phyloP scores from a whole-genome alignment of 177 flowering plant genomes.

The Vitis hybrid region DNA sequence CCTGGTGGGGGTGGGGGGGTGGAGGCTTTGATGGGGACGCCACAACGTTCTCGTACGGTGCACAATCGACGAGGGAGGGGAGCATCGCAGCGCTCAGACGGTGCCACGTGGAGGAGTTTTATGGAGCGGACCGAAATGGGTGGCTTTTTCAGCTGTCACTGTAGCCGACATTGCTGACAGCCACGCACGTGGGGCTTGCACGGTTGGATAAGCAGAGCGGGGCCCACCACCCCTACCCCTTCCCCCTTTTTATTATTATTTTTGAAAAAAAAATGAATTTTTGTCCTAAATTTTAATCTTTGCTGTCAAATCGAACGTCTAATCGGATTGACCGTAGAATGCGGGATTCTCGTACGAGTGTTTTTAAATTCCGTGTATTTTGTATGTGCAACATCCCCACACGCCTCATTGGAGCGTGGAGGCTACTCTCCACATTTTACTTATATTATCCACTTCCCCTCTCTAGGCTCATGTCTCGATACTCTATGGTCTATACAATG shows the following conservation, averaged over 20 bases:
- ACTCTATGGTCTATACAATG: no score
- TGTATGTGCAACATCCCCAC: neutral
- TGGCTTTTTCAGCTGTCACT: neutral
- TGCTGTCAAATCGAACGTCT: slow-evolving; percentile 21
- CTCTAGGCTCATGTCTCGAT: no score
- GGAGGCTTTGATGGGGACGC: slow-evolving; percentile 2
- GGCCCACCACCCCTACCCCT: neutral
- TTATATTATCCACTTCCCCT: no score
- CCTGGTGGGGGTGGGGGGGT: neutral
- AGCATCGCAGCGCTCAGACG: neutral
- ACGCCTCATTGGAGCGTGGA: no score
- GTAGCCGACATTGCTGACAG: slow-evolving; percentile 26
- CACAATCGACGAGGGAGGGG: neutral
- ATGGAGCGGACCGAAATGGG: neutral
- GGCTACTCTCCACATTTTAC: no score
- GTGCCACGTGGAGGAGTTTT: neutral
- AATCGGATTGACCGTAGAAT: slow-evolving; percentile 21
- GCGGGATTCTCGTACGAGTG: slow-evolving; percentile 31
- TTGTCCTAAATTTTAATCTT: no score
- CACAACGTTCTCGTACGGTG: slow-evolving; percentile 17
- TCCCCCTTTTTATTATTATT: neutral
- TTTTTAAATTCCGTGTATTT: slow-evolving; percentile 5
- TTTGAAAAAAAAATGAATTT: no score
- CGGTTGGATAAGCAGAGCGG: slow-evolving; percentile 6
- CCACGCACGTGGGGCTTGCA: slow-evolving; percentile 23